A percentile compares a stretch with the other conserved stretches of the same genome.
Evolutionary conservation across 352 stramenopile genomes (phyloP).

Genomic region (Phytopythium ostracodes): DNA sequence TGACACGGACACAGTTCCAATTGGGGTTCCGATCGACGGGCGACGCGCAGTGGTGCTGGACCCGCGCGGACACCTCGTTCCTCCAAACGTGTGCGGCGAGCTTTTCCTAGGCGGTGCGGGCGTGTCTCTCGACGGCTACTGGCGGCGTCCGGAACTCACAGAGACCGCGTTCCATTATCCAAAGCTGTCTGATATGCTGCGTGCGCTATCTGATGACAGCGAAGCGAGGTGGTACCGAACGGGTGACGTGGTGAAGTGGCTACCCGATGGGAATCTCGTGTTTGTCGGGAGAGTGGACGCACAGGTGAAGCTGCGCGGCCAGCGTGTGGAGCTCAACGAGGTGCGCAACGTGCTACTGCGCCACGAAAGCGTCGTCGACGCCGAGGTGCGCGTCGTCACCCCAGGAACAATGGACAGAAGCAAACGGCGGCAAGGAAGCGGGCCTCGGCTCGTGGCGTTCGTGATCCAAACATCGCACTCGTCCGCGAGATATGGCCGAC

Average conservation of each 20-base stretch:
- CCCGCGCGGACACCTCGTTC: conserved; percentile 32
- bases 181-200: conserved; percentile 5
- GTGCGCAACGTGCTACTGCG: conserved; percentile 57
- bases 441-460: conserved; percentile 39
- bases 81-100: conserved; percentile 47
- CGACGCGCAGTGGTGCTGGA: conserved; percentile 52
- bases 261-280: conserved; percentile 41
- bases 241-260: conserved; percentile 65
- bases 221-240: conserved; percentile 50
- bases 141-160: conserved; percentile 27
- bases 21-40: conserved; percentile 48
- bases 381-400: conserved; percentile 33
- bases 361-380: conserved; percentile 29
- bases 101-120: conserved; percentile 67
- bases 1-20: conserved; percentile 34
- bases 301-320: conserved; percentile 79
- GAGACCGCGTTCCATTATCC: conserved; percentile 17
- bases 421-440: conserved; percentile 9
- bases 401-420: background rate
- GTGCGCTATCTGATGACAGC: background rate
- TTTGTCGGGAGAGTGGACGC: conserved; percentile 68
- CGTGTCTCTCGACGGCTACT: conserved; percentile 60
- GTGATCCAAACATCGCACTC: conserved; percentile 25
- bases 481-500: background rate
- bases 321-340: conserved; percentile 80